Conservation (phyloP, 192 early-diverging fungal genomes). For the Piromyces sp. region DNA sequence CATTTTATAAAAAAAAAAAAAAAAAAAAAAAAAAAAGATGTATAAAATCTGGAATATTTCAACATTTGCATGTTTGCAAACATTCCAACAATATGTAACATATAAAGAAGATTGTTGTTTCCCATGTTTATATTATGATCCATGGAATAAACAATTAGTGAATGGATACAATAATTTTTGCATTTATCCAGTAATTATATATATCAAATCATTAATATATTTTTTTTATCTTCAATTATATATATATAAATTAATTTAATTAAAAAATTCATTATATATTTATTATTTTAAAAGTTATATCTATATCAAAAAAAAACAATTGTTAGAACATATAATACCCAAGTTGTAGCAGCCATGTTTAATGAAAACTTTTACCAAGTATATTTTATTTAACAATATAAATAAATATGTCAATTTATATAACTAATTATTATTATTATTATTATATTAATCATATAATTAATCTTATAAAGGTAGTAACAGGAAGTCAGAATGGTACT, state of each 20-base stretch:
- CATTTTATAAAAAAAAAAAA: too few species aligned
- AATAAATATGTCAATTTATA: too few species aligned
- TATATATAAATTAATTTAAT: too few species aligned
- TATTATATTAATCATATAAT: background rate
- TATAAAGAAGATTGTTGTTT: slow-evolving; percentile 38
- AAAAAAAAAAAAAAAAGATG: slow-evolving; percentile 12
- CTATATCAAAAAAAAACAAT: slow-evolving; percentile 17
- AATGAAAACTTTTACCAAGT: slow-evolving; percentile 45
- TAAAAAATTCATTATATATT: too few species aligned
- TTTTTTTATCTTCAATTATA: too few species aligned
- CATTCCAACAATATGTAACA: slow-evolving; percentile 31
- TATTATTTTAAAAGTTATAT: slow-evolving; percentile 10
- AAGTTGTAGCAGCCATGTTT: slow-evolving; percentile 33
- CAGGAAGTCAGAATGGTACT: slow-evolving; percentile 24
- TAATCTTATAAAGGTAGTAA: slow-evolving; percentile 16
- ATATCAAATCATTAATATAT: too few species aligned
- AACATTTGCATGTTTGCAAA: slow-evolving; percentile 38
- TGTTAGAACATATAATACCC: slow-evolving; percentile 23
- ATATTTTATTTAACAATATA: background rate
- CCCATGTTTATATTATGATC: slow-evolving; percentile 32
- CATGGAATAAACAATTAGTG: slow-evolving; percentile 23
- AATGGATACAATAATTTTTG: slow-evolving; percentile 34
- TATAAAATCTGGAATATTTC: slow-evolving; percentile 46
- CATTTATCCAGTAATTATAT: slow-evolving; percentile 22
- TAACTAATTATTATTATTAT: too few species aligned